A percentile compares a stretch with the other conserved stretches of the same genome.
These are phyloP conservation scores for Ophiocordyceps camponoti-saundersi DNA, from an alignment of 2,329 filamentous ascomycete species.

Conservation along the genomic window DNA sequence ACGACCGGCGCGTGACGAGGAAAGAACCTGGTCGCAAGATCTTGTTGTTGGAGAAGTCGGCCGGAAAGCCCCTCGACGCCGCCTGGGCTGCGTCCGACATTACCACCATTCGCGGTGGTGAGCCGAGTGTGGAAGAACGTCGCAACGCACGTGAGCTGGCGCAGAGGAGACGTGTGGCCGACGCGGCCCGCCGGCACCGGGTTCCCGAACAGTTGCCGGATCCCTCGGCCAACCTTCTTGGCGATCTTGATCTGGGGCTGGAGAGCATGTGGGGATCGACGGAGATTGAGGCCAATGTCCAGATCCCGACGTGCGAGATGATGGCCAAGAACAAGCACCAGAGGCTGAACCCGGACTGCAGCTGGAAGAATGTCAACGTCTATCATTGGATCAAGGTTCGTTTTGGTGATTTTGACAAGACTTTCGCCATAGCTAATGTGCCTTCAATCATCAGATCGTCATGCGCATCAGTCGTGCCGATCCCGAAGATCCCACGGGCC, in stretches of 20 bases:
- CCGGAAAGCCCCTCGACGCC: conserved; percentile 58
- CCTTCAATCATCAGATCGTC: conserved; percentile 46
- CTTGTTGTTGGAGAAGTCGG: conserved; percentile 72
- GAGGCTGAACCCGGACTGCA: conserved; percentile 74
- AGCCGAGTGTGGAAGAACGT: conserved; percentile 38
- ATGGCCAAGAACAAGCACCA: conserved; percentile 56
- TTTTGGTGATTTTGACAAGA: too few relatives aligned
- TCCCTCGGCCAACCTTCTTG: conserved; percentile 54
- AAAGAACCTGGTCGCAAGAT: conserved; percentile 75
- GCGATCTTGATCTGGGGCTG: conserved; percentile 53
- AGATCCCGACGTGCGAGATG: conserved; percentile 74
- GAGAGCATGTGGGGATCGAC: conserved; percentile 72
- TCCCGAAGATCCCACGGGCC: conserved; percentile 50
- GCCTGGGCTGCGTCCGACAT: conserved; percentile 62
- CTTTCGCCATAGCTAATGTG: too few relatives aligned
- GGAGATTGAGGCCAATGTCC: conserved; percentile 87
- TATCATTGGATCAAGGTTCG: conserved; percentile 88
- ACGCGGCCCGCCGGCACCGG: conserved; percentile 26
- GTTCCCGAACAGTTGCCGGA: conserved; percentile 27
- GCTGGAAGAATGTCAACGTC: conserved; percentile 85
- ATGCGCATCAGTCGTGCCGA: conserved; percentile 81
- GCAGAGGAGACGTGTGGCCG: conserved; percentile 32
- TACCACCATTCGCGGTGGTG: conserved; percentile 63
- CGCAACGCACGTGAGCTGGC: conserved; percentile 30
- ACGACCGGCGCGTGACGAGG: conserved; percentile 67